These are phyloP conservation scores for Orobanche coerulescens DNA, from an alignment of 257 asterid genomes.

Conservation along the genomic window DNA sequence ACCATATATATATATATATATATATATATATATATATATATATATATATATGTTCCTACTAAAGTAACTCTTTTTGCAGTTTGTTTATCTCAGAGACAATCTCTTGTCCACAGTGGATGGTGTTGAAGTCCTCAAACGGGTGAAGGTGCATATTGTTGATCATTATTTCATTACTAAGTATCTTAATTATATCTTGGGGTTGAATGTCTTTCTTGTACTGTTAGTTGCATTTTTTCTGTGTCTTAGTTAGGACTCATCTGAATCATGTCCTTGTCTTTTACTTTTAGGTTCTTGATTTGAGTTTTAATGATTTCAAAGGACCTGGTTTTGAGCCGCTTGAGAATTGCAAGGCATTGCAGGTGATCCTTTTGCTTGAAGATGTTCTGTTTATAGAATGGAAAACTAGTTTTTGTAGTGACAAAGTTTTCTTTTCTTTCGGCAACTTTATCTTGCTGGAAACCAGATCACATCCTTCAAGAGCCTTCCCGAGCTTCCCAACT, in stretches of 20 bases:
- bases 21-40: no score
- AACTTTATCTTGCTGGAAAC: constrained; percentile 99
- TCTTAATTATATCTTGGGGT: no score
- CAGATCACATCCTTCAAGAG: constrained; percentile 86
- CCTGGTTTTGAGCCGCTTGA: constrained; percentile 97
- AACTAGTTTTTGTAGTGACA: neutral
- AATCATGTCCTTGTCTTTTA: constrained; percentile 19
- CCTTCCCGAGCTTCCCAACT: constrained; percentile 97
- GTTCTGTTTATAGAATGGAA: constrained; percentile 5
- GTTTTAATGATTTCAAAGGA: constrained; percentile 96
- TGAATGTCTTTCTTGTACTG: constrained; percentile 12
- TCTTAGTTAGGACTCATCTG: no score
- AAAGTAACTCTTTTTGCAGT: constrained; percentile 43
- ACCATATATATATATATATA: no score
- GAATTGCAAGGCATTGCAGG: constrained; percentile 94
- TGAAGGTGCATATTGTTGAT: no score
- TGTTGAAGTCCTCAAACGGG: constrained; percentile 72
- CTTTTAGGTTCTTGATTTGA: constrained; percentile 92
- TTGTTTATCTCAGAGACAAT: constrained; percentile 97
- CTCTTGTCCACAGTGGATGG: constrained; percentile 90
- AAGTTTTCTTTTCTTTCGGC: constrained; percentile 39
- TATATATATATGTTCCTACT: constrained; percentile 1
- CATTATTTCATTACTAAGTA: no score
- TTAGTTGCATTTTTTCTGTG: no score
- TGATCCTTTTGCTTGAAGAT: constrained; percentile 24